Conservation (phyloP, 1,284 basidiomycete species). For the Leccinum angustisporum region DNA sequence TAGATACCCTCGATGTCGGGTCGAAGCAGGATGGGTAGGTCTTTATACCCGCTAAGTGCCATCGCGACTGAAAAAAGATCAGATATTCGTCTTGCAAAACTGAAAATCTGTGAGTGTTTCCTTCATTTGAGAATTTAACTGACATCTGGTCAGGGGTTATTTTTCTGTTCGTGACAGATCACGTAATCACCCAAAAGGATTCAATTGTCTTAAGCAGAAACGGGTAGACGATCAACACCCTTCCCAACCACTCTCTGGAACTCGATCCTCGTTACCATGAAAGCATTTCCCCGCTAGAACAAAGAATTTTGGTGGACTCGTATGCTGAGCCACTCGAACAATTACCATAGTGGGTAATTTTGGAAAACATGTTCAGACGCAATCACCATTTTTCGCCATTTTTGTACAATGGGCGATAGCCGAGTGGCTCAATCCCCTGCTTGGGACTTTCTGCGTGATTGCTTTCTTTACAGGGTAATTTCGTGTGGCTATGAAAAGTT, state of each 20-base stretch:
- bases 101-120: neutral
- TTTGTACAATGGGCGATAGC: conserved; percentile 14
- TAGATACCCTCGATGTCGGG: neutral
- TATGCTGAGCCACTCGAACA: conserved; percentile 25
- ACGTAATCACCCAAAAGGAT: conserved; percentile 9
- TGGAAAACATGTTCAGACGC: conserved; percentile 21
- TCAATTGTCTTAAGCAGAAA: conserved; percentile 4
- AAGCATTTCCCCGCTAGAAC: neutral
- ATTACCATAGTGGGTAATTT: conserved; percentile 23
- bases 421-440: conserved; percentile 25
- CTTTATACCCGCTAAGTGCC: neutral
- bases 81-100: neutral
- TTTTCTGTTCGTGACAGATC: conserved; percentile 1
- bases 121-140: no score
- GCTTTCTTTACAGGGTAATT: conserved; percentile 22
- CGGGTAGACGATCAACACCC: conserved; percentile 1
- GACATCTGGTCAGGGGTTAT: neutral
- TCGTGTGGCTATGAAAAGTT: conserved; percentile 23
- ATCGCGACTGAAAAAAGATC: neutral
- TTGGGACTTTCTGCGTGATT: conserved; percentile 20
- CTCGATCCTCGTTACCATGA: conserved; percentile 1
- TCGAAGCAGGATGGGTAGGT: neutral
- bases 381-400: conserved; percentile 23
- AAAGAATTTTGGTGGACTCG: neutral
- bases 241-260: neutral